Evolutionary conservation across 2,329 filamentous ascomycete species (phyloP).

Genomic region (Talaromyces sp.): DNA sequence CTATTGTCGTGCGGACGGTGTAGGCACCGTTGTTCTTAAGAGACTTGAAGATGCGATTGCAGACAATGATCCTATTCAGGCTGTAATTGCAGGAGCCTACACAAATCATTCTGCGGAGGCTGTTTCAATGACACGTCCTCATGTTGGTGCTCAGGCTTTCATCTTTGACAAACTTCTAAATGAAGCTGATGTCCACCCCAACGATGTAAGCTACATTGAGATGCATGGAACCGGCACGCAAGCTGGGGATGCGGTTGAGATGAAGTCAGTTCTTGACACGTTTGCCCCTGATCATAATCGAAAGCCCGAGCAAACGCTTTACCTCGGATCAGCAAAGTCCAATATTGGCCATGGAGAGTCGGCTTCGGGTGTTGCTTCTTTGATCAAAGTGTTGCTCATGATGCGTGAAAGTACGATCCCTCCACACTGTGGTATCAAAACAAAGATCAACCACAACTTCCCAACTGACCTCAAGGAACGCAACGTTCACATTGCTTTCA

Average conservation of each 20-base stretch:
- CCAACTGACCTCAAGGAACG: constrained; percentile 30
- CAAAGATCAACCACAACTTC: constrained; percentile 31
- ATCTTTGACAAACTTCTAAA: constrained; percentile 36
- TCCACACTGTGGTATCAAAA: constrained; percentile 63
- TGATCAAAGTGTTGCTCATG: constrained; percentile 63
- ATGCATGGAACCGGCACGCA: constrained; percentile 42
- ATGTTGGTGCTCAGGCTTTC: constrained; percentile 35
- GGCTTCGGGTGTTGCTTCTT: constrained; percentile 30
- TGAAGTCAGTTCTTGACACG: constrained; percentile 32
- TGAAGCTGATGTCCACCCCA: constrained; percentile 32
- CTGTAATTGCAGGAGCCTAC: constrained; percentile 38
- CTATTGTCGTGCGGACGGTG: constrained; percentile 51
- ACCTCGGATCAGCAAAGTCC: constrained; percentile 32
- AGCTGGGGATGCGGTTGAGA: constrained; percentile 36
- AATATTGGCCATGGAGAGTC: constrained; percentile 44
- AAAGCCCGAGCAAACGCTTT: constrained; percentile 28
- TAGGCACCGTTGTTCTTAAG: constrained; percentile 49
- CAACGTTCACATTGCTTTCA: constrained; percentile 38
- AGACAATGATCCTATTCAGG: constrained; percentile 44
- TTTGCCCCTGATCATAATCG: constrained; percentile 29
- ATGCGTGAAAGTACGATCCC: constrained; percentile 59
- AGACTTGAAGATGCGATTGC: constrained; percentile 45
- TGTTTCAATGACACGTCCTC: constrained; percentile 41
- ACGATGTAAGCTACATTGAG: constrained; percentile 35
- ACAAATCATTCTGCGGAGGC: constrained; percentile 48